Percentiles rank a stretch among this genome's conserved stretches.
phyloP scores from a whole-genome alignment of 2,329 filamentous ascomycete species.

The Fusarium metavorans region DNA sequence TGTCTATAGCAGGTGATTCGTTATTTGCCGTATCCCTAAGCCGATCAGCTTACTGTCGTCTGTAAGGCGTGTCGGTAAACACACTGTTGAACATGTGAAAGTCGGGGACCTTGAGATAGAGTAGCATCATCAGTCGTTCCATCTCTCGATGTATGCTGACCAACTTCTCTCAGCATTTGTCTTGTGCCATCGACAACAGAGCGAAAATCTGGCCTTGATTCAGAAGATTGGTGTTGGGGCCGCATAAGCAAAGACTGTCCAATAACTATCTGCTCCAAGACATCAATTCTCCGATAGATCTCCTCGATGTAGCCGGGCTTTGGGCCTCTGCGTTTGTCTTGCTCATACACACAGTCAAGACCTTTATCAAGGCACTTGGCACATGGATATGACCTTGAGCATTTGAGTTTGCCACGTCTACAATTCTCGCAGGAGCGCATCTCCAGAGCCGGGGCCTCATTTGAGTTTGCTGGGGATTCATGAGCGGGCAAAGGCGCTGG shows the following conservation, averaged over 20 bases:
- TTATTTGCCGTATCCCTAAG: neutral
- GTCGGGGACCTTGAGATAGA: neutral
- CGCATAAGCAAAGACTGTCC: neutral
- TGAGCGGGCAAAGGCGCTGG: neutral
- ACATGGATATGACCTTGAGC: neutral
- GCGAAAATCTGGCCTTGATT: neutral
- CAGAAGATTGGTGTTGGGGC: neutral
- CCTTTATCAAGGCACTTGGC: neutral
- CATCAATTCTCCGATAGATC: neutral
- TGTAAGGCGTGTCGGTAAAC: neutral
- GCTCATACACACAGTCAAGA: neutral
- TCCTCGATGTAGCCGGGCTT: neutral
- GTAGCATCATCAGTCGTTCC: neutral
- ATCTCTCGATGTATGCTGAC: neutral
- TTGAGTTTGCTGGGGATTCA: neutral
- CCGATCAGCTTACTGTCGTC: neutral
- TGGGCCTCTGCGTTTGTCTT: neutral
- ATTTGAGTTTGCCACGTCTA: neutral
- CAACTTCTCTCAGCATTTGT: neutral
- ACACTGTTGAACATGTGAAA: neutral
- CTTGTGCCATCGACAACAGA: neutral
- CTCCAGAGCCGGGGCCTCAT: neutral
- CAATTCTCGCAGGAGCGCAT: neutral
- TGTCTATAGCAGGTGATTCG: neutral
- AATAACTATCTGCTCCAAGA: neutral